Evolutionary conservation across 2,329 filamentous ascomycete genomes (phyloP), one percentile per base, ranked within the genome.

Genomic region (Apiospora sp.): DNA sequence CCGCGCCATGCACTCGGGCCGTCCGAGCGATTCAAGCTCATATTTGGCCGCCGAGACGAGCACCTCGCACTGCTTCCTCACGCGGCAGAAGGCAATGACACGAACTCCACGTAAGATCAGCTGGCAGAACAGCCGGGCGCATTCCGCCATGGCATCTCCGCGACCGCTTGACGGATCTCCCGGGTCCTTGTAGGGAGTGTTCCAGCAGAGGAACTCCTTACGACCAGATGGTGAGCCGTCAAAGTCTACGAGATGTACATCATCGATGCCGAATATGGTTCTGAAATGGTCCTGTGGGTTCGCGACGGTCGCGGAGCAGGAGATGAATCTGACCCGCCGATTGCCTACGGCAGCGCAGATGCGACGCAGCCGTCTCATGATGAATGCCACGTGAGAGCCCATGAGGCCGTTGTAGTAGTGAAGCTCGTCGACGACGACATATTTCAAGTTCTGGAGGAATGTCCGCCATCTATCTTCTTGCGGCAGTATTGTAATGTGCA

Each of bases 171-270:
- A 91, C 12, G 95, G 93, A 81, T 98, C 96, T 0, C 88, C 89
- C 0, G 96, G 94, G 76, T 98, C 96, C 80, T 95, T 97, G 82
- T 91, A 98, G 0, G 96, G 96, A 0, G 96, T 98, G 78, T 99
- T 98, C 96, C 96, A 99, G 82, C 95, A 98, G 8, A 99, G 80
- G 72, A 98, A 98, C 78, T 98, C 96, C 80, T 98, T 98, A 30
- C 94, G 88, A 0, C 96, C 94, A 7, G 94, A 94, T 0, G 96
- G 96, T 0, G 95, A 98, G 1, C 96, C 96, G 79, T 99, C 96
- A 78, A 93, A 95, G 79, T 98, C 95, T 0, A 96, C 92, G 64
- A 98, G 82, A 72, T 88, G 90, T 19, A 98, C 94, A 75, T 95
- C 87, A 0, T 95, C 89, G 8, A 98, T 89, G 0, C 96, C 96